Conservation (phyloP, 805 yeast genomes). For the Candida sanyiensis region DNA sequence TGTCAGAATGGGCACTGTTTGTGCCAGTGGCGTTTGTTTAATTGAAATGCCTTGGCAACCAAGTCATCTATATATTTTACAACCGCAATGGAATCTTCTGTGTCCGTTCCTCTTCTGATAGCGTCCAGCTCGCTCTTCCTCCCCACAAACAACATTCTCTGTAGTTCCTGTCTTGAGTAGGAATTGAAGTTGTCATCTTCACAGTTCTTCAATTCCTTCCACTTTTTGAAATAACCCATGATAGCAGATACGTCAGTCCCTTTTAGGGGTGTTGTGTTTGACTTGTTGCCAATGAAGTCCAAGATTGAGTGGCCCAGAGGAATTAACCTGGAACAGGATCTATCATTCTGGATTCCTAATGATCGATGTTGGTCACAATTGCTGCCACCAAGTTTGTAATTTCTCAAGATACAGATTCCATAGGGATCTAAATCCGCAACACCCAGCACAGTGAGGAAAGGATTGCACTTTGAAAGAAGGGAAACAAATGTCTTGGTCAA, state of each 20-base stretch:
- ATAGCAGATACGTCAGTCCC: constrained; percentile 27
- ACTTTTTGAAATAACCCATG: constrained; percentile 13
- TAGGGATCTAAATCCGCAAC: constrained; percentile 63
- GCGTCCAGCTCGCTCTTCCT: constrained; percentile 60
- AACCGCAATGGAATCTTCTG: not conserved
- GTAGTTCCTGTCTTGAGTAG: constrained; percentile 39
- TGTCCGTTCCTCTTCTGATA: constrained; percentile 12
- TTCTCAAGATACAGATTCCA: constrained; percentile 53
- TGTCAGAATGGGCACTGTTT: not conserved
- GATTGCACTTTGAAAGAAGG: constrained; percentile 21
- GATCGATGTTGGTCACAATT: too few relatives aligned
- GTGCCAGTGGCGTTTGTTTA: not conserved
- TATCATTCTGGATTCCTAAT: too few relatives aligned
- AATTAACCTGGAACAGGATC: constrained; percentile 12
- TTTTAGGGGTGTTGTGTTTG: constrained; percentile 18
- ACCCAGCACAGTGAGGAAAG: constrained; percentile 34
- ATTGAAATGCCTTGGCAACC: not conserved
- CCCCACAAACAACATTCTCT: constrained; percentile 48
- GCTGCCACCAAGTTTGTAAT: too few relatives aligned
- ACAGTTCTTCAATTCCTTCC: constrained; percentile 3
- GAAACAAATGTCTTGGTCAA: constrained; percentile 43
- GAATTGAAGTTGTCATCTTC: not conserved
- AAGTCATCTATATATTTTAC: constrained; percentile 3
- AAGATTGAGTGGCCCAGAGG: constrained; percentile 17
- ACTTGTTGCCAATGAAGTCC: constrained; percentile 14